Base-by-base conservation (phyloP, 768 basidiomycete genomes). In the Lentinula aciculospora region DNA sequence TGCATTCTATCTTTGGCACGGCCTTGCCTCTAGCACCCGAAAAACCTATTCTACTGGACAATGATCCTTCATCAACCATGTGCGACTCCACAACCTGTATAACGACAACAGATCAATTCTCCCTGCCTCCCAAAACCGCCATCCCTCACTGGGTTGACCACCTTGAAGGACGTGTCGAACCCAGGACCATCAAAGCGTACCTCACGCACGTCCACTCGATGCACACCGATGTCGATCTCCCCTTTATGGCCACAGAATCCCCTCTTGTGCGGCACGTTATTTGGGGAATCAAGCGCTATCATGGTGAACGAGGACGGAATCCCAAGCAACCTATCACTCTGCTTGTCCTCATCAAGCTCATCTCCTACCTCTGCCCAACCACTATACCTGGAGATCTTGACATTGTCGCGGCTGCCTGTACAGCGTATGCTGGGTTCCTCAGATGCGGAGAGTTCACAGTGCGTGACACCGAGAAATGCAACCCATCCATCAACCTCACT, bases 61-160 rank as follows among this genome's bases (percentile, higher is more conserved):
- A n/a, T n/a, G n/a, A n/a, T n/a, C n/a, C n/a, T n/a, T n/a, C n/a
- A n/a, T n/a, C n/a, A 27, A 60, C 15, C 61, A 55, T 48, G 40
- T 56, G 23, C 17, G 45, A 19, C 55, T 57, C 57, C 34, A 54
- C 53, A 54, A 9, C 21, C 12, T 17, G 4, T 15, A 19, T 37
- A 59, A 37, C 59, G 64, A 17, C 63, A 63, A 4, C 63, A 61
- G 0, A 56, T 62, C 23, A 51, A 61, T 29, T 25, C n/a, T 1
- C 4, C 63, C 63, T 8, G 63, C 61, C 21, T 54, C 58, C 2
- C 27, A 49, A 13, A 31, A 28, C n/a, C 15, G 63, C 63, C 27
- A 48, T 69, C 58, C 65, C 66, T 58, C 44, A 56, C 10, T 69
- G 66, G 65, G 46, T 67, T 21, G 61, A 57, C 3, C 37, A 15